Conservation (phyloP, 2,329 filamentous ascomycete genomes). For the Orbilia oligospora region DNA sequence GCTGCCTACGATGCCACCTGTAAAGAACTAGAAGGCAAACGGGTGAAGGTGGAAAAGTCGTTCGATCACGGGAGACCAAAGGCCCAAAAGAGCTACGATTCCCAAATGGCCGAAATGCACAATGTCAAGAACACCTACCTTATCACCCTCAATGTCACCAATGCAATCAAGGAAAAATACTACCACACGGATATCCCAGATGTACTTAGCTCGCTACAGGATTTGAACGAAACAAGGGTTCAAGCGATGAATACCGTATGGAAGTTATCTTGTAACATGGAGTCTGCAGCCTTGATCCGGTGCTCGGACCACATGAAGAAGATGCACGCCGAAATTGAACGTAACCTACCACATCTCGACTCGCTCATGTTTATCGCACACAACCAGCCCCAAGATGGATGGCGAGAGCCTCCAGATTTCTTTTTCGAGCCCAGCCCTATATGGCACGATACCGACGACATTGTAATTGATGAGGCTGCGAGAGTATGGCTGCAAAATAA, state of each 20-base stretch:
- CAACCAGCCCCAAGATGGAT: constrained; percentile 77
- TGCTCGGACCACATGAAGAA: constrained; percentile 81
- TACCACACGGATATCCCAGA: constrained; percentile 98
- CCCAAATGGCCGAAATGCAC: constrained; percentile 94
- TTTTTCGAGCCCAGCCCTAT: constrained; percentile 93
- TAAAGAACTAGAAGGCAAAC: constrained; percentile 92
- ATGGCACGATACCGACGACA: constrained; percentile 92
- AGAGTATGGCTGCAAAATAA: constrained; percentile 94
- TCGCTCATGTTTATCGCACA: constrained; percentile 98
- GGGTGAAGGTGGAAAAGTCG: constrained; percentile 95
- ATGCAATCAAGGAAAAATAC: constrained; percentile 97
- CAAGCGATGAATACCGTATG: constrained; percentile 87
- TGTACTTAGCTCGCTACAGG: constrained; percentile 84
- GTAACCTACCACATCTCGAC: constrained; percentile 90
- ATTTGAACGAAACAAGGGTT: constrained; percentile 90
- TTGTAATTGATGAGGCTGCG: constrained; percentile 87
- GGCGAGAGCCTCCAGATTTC: constrained; percentile 87
- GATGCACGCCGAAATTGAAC: constrained; percentile 83
- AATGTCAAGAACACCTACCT: constrained; percentile 99
- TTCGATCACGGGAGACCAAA: constrained; percentile 79
- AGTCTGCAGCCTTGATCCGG: constrained; percentile 81
- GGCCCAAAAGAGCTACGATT: constrained; percentile 90
- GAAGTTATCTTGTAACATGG: constrained; percentile 83
- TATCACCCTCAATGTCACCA: constrained; percentile 95
- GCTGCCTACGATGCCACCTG: constrained; percentile 92